These are phyloP conservation scores for Cladosporium sp. DNA, from an alignment of 2,329 filamentous ascomycete species.

Conservation along the genomic window DNA sequence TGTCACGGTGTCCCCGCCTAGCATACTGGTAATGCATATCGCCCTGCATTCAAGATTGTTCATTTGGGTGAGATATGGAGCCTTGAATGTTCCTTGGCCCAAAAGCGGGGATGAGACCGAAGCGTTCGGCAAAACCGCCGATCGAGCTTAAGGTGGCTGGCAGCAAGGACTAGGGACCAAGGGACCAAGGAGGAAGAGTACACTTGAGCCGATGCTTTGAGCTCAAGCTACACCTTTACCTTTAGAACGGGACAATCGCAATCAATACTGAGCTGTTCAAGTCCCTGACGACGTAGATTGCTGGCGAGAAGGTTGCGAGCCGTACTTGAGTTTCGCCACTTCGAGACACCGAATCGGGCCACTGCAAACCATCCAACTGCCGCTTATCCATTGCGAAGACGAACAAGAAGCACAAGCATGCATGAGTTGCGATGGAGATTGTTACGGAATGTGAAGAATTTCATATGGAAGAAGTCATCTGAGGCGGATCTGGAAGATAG, in stretches of 20 bases:
- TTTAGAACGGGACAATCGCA: not conserved
- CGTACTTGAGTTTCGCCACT: too few relatives aligned
- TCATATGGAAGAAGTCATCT: too few relatives aligned
- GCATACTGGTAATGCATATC: not conserved
- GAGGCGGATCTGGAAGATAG: too few relatives aligned
- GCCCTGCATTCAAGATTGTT: not conserved
- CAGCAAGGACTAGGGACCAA: too few relatives aligned
- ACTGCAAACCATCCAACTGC: not conserved
- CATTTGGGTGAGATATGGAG: not conserved
- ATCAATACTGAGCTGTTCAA: not conserved
- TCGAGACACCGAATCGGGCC: too few relatives aligned
- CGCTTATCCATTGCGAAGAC: not conserved
- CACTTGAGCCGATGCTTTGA: not conserved
- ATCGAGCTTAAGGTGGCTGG: not conserved
- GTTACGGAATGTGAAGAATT: too few relatives aligned
- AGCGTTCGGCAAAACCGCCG: conserved; percentile 1
- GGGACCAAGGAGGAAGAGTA: too few relatives aligned
- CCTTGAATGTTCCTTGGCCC: not conserved
- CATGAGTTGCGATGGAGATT: not conserved
- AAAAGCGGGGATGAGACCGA: not conserved
- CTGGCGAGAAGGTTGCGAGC: not conserved
- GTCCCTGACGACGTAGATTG: not conserved
- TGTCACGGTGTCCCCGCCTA: not conserved
- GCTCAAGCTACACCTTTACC: not conserved
- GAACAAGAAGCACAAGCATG: not conserved